phyloP scores from a whole-genome alignment of 2,329 filamentous ascomycete genomes.

The Ceratocystis destructans region DNA sequence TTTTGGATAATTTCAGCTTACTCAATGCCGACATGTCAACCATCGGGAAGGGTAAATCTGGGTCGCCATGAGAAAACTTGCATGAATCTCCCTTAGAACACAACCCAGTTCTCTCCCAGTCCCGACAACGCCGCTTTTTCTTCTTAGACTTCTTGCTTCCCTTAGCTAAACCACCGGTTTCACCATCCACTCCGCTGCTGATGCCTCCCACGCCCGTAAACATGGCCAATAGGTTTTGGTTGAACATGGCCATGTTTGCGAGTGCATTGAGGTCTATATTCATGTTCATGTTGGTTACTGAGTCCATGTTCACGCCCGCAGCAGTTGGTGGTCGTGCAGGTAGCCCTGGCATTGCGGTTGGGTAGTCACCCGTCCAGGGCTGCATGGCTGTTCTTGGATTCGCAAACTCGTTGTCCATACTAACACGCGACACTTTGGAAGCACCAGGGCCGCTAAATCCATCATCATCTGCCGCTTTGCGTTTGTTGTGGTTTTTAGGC shows the following conservation, averaged over 20 bases:
- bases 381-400: conserved; percentile 6
- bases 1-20: conserved; percentile 5
- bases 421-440: conserved; percentile 7
- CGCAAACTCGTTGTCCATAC: conserved; percentile 3
- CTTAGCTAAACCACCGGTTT: not conserved
- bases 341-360: not conserved
- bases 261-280: conserved; percentile 14
- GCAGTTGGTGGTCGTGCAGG: not conserved
- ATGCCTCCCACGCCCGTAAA: conserved; percentile 9
- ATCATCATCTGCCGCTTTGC: conserved; percentile 8
- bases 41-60: not conserved
- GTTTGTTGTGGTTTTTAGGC: conserved; percentile 10
- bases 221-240: conserved; percentile 17
- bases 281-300: conserved; percentile 9
- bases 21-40: conserved; percentile 9
- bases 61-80: conserved; percentile 7
- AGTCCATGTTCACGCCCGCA: not conserved
- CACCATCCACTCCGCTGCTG: not conserved
- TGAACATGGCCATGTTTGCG: conserved; percentile 16
- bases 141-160: conserved; percentile 11
- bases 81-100: conserved; percentile 14
- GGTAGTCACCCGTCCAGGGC: conserved; percentile 6
- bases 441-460: not conserved
- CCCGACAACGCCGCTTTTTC: conserved; percentile 14
- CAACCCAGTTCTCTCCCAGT: conserved; percentile 9